These are phyloP conservation scores for Pythium aquatile DNA, from an alignment of 352 stramenopile species.

Conservation along the genomic window DNA sequence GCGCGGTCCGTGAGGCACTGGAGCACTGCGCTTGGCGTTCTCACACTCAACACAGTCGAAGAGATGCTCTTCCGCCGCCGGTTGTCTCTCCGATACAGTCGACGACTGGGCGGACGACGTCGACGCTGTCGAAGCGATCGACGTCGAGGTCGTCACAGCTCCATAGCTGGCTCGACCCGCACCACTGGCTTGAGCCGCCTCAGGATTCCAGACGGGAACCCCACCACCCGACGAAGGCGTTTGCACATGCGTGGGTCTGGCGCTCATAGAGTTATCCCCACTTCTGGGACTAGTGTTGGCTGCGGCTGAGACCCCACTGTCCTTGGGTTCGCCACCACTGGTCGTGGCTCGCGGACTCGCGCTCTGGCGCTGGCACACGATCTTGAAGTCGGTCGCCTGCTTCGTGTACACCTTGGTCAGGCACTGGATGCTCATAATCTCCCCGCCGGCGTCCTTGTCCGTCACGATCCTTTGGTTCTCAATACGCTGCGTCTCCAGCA, in stretches of 20 bases:
- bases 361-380: slow-evolving; percentile 27
- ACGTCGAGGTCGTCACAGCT: background rate
- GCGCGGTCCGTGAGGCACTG: slow-evolving; percentile 48
- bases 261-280: background rate
- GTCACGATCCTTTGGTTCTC: slow-evolving; percentile 5
- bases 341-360: background rate
- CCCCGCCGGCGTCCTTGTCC: background rate
- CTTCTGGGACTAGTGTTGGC: background rate
- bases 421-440: slow-evolving; percentile 36
- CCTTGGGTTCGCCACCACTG: background rate
- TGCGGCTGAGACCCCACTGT: background rate
- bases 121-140: background rate
- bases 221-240: background rate
- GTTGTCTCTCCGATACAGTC: background rate
- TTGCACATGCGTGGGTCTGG: background rate
- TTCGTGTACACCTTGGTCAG: slow-evolving; percentile 60
- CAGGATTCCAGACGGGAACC: background rate
- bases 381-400: slow-evolving; percentile 58
- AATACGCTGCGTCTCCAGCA: slow-evolving; percentile 35
- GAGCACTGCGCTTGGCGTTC: slow-evolving; percentile 30
- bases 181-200: background rate
- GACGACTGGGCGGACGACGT: background rate
- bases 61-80: slow-evolving; percentile 36
- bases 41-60: slow-evolving; percentile 66
- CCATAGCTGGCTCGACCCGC: background rate